These are phyloP conservation scores for Rubia yunnanensis DNA, from an alignment of 257 asterid species.

Conservation along the genomic window DNA sequence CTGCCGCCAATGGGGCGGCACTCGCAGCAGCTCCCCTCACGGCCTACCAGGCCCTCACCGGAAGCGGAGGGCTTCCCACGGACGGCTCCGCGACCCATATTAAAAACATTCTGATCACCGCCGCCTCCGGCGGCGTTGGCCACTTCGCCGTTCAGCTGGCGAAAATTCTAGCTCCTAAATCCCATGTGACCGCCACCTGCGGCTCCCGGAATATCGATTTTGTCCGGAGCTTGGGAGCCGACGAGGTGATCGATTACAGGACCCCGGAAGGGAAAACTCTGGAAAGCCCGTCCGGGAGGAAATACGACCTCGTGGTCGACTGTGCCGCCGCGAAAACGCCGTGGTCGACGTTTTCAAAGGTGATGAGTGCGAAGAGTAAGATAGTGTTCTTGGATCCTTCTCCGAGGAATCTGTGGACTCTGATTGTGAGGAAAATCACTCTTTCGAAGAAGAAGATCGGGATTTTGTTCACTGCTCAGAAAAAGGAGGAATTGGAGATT, in stretches of 20 bases:
- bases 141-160: slow-evolving; percentile 67
- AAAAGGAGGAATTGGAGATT: slow-evolving; percentile 23
- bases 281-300: slow-evolving; percentile 55
- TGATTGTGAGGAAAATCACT: slow-evolving; percentile 27
- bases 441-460: slow-evolving; percentile 37
- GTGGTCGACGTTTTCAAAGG: slow-evolving; percentile 52
- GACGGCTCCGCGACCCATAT: slow-evolving; percentile 20
- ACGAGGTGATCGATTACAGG: slow-evolving; percentile 67
- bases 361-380: slow-evolving; percentile 30
- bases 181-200: slow-evolving; percentile 69
- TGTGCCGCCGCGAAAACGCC: slow-evolving; percentile 26
- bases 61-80: slow-evolving; percentile 31
- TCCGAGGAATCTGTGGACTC: slow-evolving; percentile 30
- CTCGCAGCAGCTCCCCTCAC: slow-evolving; percentile 53
- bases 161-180: slow-evolving; percentile 26
- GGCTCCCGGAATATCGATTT: slow-evolving; percentile 60
- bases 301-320: slow-evolving; percentile 52
- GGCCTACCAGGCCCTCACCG: slow-evolving; percentile 45
- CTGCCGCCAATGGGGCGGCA: slow-evolving; percentile 47
- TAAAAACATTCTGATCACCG: slow-evolving; percentile 49
- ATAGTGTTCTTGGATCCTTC: slow-evolving; percentile 50
- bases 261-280: slow-evolving; percentile 51
- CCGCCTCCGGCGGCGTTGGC: slow-evolving; percentile 76
- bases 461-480: slow-evolving; percentile 20
- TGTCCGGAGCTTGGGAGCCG: slow-evolving; percentile 58